Base-by-base conservation (phyloP, 345 rosid genomes). In the Carallia brachiata region DNA sequence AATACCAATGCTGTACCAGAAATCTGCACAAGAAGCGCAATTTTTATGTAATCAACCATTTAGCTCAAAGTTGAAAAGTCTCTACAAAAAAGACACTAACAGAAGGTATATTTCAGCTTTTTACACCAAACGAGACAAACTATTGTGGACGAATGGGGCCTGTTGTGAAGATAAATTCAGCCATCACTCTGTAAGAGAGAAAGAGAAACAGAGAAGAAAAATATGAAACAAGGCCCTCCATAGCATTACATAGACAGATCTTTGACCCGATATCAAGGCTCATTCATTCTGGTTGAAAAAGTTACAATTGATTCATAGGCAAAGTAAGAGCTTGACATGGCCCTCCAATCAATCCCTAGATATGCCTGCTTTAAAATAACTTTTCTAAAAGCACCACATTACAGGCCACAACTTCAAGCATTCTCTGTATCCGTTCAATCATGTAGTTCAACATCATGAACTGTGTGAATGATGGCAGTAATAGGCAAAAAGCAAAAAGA, bases 1-100 rank as follows among this genome's bases (percentile, higher is more conserved):
- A 96, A 78, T 70, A 96, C 96, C 78, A 88, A 73, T 23, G 99
- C 95, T 55, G 98, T 92, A 60, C 99, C 97, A 67, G 97, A 89
- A 54, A 96, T 96, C 99, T 96, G 73, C 68, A 68, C 5, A 56
- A 30, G 23, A 74, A 68, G 50, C 40, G 19, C 23, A 65, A 12
- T 12, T 36, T 34, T 58, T 50, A 1, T 16, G 31, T 7, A 36
- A 28, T 34, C 6, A 15, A 40, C 39, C 30, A 40, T 19, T 44
- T 39, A 50, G 19, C 19, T 5, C 36, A 17, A 36, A 9, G 60
- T 18, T 40, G 17, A 67, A 10, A 34, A 32, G 17, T 55, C 37
- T 36, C 34, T 10, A 17, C 23, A 12, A 18, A 12, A 4, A 69
- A 12, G 16, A 12, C 10, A 12, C 12, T 15, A 5, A 28, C 40